Evolutionary conservation across 2,329 filamentous ascomycete species (phyloP).

Genomic region (Trichoderma atroviride): DNA sequence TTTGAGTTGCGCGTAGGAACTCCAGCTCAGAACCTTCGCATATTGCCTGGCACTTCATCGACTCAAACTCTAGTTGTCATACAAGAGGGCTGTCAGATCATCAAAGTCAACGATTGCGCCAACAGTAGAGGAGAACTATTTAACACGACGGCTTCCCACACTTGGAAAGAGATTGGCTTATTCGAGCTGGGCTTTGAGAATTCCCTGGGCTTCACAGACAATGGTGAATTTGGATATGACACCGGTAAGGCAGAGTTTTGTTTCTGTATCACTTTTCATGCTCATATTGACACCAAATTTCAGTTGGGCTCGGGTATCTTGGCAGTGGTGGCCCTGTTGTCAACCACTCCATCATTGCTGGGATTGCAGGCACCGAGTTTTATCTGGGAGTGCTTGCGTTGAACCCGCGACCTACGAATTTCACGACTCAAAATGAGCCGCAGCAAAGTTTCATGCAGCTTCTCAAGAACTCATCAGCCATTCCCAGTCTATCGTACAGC

Average conservation of each 20-base stretch:
- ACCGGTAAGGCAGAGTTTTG: conserved; percentile 12
- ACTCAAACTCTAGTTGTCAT: conserved; percentile 25
- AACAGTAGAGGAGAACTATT: conserved; percentile 24
- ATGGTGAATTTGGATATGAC: conserved; percentile 26
- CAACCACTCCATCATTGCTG: conserved; percentile 26
- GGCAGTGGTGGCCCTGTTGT: conserved; percentile 27
- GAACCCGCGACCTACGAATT: conserved; percentile 26
- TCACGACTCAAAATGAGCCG: conserved; percentile 26
- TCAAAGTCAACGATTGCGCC: conserved; percentile 20
- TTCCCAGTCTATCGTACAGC: conserved; percentile 27
- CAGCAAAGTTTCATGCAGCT: conserved; percentile 27
- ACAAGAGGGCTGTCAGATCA: conserved; percentile 20
- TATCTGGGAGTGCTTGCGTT: conserved; percentile 26
- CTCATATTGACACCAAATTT: not conserved
- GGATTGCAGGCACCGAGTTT: conserved; percentile 25
- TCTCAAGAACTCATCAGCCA: conserved; percentile 25
- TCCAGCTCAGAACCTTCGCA: conserved; percentile 25
- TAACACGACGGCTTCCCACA: conserved; percentile 22
- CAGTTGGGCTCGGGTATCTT: conserved; percentile 26
- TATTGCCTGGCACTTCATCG: conserved; percentile 27
- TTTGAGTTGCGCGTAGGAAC: conserved; percentile 28
- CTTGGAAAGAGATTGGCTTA: conserved; percentile 24
- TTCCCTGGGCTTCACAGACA: conserved; percentile 20
- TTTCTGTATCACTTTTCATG: not conserved
- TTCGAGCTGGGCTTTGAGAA: conserved; percentile 25